These are phyloP conservation scores for Calonectria fujianensis DNA, from an alignment of 2,329 filamentous ascomycete species.

Conservation along the genomic window DNA sequence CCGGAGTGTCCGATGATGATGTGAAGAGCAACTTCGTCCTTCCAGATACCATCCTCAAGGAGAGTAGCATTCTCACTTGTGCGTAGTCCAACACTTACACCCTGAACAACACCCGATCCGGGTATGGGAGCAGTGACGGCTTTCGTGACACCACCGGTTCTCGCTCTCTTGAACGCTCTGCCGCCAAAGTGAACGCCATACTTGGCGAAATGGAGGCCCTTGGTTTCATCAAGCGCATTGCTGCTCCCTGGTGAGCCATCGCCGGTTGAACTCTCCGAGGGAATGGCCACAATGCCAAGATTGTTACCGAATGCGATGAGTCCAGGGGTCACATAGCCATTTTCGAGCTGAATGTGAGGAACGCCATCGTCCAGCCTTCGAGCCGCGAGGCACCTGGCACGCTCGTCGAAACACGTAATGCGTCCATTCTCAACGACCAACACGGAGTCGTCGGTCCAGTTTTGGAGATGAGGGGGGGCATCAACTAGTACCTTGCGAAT, in stretches of 20 bases:
- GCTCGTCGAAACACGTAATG: constrained; percentile 2
- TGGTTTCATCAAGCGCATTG: constrained; percentile 13
- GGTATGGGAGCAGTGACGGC: neutral
- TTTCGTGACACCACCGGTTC: neutral
- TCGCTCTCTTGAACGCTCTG: neutral
- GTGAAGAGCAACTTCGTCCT: constrained; percentile 14
- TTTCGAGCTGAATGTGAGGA: neutral
- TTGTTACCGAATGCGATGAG: constrained; percentile 17
- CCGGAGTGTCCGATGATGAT: neutral
- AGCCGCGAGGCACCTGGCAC: neutral
- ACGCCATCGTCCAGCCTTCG: neutral
- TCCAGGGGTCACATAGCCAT: constrained; percentile 20
- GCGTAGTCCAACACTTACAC: constrained; percentile 8
- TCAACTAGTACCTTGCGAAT: constrained; percentile 5
- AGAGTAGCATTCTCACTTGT: constrained; percentile 5
- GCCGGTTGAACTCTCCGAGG: constrained; percentile 8
- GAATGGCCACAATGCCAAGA: constrained; percentile 16
- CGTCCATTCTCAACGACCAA: constrained; percentile 19
- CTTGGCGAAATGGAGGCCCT: constrained; percentile 24
- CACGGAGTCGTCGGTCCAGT: neutral
- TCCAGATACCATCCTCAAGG: constrained; percentile 8
- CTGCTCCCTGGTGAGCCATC: constrained; percentile 3
- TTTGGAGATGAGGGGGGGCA: neutral
- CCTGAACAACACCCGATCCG: neutral
- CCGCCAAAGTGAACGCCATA: constrained; percentile 25